Evolutionary conservation across 129 eudicot genomes (phyloP), one percentile per base, ranked within the genome.

Genomic region (Apium graveolens): DNA sequence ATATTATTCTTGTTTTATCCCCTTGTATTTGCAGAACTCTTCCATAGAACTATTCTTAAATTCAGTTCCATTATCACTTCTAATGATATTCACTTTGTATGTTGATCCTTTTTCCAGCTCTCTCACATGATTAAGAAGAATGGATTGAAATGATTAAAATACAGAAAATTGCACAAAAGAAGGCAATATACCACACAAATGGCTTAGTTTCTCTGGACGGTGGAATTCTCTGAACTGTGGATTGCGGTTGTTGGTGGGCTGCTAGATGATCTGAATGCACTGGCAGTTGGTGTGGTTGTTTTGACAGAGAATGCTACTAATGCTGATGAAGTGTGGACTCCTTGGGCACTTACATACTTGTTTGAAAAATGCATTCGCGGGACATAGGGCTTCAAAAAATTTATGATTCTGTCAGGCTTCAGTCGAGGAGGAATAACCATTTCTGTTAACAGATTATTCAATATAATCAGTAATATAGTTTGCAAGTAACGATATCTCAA

Each of bases 351-450:
- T 29, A 92, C 89, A 57, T 62, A 83, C 76, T 83, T 86, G 82
- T 86, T 86, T n/a, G 86, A 63, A 60, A 86, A 86, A 62, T 83
- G 82, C 90, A 86, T 84, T 74, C 82, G 81, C 70, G 84, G 78
- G 11, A 86, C 79, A 83, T 81, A 86, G 0, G 90, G 87, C 73
- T 86, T 86, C 21, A 86, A 80, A 81, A 57, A 81, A 38, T 86
- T 81, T 21, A 87, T 84, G 31, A 86, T 75, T 75, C 85, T 84
- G 68, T 81, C 87, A 62, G 82, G 43, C 53, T 65, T 83, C 48
- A 84, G 81, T 48, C 90, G 91, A 38, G 92, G 95, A 55, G 86
- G 92, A 79, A 91, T 75, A 81, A 93, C 98, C 97, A 93, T 93
- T 74, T 80, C 91, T 89, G 85, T 63, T 74, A 5, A 44, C 77